Percentiles rank a stretch among this genome's conserved stretches.
These are phyloP conservation scores for Eleusine coracana DNA, from an alignment of 176 grass and related monocot species.

Conservation along the genomic window DNA sequence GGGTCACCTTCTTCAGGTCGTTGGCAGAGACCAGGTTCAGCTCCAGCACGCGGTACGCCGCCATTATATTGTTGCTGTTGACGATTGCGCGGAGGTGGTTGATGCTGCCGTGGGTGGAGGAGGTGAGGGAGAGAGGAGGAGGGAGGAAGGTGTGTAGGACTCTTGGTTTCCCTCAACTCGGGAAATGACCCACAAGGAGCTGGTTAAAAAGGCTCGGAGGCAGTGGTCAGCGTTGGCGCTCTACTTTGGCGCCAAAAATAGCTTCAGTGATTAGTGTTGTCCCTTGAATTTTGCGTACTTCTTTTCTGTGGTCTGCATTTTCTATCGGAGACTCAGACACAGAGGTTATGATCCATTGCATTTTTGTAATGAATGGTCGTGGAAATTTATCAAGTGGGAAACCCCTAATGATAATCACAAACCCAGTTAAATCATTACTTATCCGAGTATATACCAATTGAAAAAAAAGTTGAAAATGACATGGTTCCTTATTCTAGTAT, in stretches of 20 bases:
- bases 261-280: background rate
- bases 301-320: background rate
- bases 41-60: constrained; percentile 50
- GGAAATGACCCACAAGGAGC: background rate
- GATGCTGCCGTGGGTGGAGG: background rate
- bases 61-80: constrained; percentile 20
- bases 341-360: background rate
- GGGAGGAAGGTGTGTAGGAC: constrained; percentile 3
- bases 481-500: too few relatives aligned
- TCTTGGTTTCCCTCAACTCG: constrained; percentile 25
- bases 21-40: constrained; percentile 72
- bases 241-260: constrained; percentile 31
- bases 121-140: constrained; percentile 23
- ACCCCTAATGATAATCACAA: too few relatives aligned
- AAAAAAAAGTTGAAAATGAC: too few relatives aligned
- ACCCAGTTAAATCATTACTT: too few relatives aligned
- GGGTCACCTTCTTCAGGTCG: constrained; percentile 71
- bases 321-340: background rate
- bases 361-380: background rate
- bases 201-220: background rate
- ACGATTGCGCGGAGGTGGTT: background rate
- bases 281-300: background rate
- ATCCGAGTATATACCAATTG: too few relatives aligned
- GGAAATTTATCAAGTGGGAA: background rate
- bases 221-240: background rate